Base-by-base conservation (phyloP, 2,329 filamentous ascomycete genomes). In the Fusarium temperatum region DNA sequence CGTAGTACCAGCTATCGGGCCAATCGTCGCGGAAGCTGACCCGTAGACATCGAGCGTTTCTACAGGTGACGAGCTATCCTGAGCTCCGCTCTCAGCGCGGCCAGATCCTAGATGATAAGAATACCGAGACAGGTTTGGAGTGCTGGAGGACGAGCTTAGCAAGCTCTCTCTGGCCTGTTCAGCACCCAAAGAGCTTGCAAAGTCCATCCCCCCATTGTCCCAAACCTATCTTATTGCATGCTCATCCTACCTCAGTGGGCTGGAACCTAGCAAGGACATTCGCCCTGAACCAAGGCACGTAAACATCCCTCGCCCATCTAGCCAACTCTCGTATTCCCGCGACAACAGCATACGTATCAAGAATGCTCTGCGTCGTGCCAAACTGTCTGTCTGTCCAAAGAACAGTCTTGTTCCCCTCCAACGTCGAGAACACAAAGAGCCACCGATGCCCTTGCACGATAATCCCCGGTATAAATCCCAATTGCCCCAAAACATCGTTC, bases 351-450 rank as follows among this genome's bases (percentile, higher is more conserved):
- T 76, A 76, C 0, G 62, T 65, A 38, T 70, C 74, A 1, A 66
- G 32, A 22, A 74, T 57, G 12, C 60, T 65, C 39, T 67, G 54
- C 17, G 74, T 76, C 28, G 62, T 76, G 2, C 74, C 74, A 59
- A 75, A 75, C 28, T 69, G 66, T 1, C 58, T 66, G 35, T 75
- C 68, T 2, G 48, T 66, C 73, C 74, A 76, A 15, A 76, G 58
- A 22, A 68, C 57, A 17, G 68, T 75, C 63, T 75, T 75, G 12
- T 38, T 15, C 0, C 66, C 55, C 24, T 77, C 65, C 8, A 63
- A 38, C 5, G 75, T 77, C 30, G 75, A 75, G 10, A 74, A 62
- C 18, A 77, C 73, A 44, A 77, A 72, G 11, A 68, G 47, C 75
- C 75, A 77, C 3, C 68, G 63, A 26, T 75, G 68, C 1, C 74